Percentiles rank a stretch among this genome's conserved stretches.
Conservation (phyloP, 352 stramenopile species). For the Phytophthora kernoviae region DNA sequence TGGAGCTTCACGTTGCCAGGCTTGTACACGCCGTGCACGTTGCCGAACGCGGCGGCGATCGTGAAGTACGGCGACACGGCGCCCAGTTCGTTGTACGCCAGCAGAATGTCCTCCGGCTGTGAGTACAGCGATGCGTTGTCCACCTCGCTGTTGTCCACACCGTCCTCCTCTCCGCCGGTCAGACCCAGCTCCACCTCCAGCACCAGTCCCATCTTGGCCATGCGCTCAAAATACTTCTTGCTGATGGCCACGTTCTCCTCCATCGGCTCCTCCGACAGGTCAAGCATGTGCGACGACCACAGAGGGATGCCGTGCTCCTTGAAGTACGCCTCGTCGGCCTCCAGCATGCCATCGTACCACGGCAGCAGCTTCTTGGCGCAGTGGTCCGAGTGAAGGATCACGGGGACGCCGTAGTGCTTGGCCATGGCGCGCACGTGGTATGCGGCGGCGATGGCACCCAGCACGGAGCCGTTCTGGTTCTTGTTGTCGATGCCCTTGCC, state of each 20-base stretch:
- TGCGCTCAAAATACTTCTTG: slow-evolving; percentile 98
- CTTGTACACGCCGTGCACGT: slow-evolving; percentile 97
- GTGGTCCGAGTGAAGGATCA: slow-evolving; percentile 99
- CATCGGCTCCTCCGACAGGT: slow-evolving; percentile 97
- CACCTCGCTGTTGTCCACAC: slow-evolving; percentile 97
- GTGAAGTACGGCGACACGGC: slow-evolving; percentile 94
- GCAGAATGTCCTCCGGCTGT: slow-evolving; percentile 58
- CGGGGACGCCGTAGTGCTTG: slow-evolving; percentile 96
- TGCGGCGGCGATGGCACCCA: slow-evolving; percentile 89
- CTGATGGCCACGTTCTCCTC: slow-evolving; percentile 98
- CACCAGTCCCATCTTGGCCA: slow-evolving; percentile 95
- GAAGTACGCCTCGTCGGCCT: slow-evolving; percentile 97
- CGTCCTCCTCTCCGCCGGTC: slow-evolving; percentile 98
- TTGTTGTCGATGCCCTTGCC: slow-evolving; percentile 97
- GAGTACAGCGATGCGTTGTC: slow-evolving; percentile 92
- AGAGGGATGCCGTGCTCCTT: slow-evolving; percentile 93
- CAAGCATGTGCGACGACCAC: slow-evolving; percentile 99
- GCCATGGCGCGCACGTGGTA: slow-evolving; percentile 97
- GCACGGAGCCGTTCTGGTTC: slow-evolving; percentile 85
- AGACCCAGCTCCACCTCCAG: slow-evolving; percentile 99
- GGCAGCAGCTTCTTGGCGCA: slow-evolving; percentile 98
- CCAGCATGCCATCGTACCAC: slow-evolving; percentile 98
- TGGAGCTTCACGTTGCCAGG: slow-evolving; percentile 99
- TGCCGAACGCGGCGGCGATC: slow-evolving; percentile 82
- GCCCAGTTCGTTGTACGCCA: slow-evolving; percentile 95